Evolutionary conservation across 1,284 basidiomycete genomes (phyloP), one percentile per base, ranked within the genome.

Genomic region (Apiotrichum domesticum): DNA sequence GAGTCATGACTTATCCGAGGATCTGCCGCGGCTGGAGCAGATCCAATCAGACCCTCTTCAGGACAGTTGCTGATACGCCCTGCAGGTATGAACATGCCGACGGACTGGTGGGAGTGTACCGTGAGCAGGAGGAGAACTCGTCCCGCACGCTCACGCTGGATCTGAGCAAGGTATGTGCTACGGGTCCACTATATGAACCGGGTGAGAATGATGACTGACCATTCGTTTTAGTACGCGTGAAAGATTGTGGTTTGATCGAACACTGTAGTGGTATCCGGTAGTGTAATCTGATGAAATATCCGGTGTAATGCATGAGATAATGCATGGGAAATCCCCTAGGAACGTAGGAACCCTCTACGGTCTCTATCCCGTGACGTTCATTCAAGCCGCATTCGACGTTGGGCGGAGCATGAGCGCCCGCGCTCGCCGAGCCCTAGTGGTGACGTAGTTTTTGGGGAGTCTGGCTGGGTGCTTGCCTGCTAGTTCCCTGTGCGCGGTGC

Each of bases 81-180:
- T 37, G n/a, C 58, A 77, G 87, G 55, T 98, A 96, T 71, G 94
- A 98, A 73, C 84, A 87, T 32, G 90, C 92, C 32, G 84, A 92
- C 68, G 90, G 90, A 1, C 79, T 98, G 45, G 91, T 97, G 43
- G 94, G 94, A 6, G 92, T 97, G 47, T 94, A 92, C 74, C 83
- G 94, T 21, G 90, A 97, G 71, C 92, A 96, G 70, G 90, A 92
- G 13, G 83, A 90, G 63, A 95, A 96, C 68, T 92, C 90, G 66
- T 94, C 90, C 21, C 81, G 86, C 51, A 89, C 88, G 14, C 74
- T 97, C 64, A 96, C 92, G 2, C 80, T 97, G 51, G 91, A 97
- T 77, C 56, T 78, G 33, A 59, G 65, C 45, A 67, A 70, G 63
- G 88, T 95, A 71, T 82, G 89, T 80, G 3, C 15, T 43, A 14